Conservation (phyloP, 2,329 filamentous ascomycete species). For the Fusarium caatingaense region DNA sequence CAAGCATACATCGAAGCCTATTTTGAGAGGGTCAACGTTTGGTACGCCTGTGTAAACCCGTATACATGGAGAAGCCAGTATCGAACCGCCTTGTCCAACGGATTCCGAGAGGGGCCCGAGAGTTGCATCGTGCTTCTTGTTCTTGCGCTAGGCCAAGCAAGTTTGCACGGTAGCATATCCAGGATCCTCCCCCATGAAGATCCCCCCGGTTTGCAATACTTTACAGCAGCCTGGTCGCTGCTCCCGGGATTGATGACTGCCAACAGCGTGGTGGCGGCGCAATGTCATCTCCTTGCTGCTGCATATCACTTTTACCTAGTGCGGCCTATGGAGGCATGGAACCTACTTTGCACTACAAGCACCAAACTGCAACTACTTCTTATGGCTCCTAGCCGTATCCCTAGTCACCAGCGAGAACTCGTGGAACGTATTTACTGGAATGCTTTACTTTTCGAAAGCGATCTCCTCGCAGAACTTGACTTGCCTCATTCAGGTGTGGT, state of each 20-base stretch:
- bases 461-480: slow-evolving; percentile 82
- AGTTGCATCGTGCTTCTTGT: slow-evolving; percentile 86
- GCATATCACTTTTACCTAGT: slow-evolving; percentile 88
- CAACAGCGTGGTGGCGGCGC: slow-evolving; percentile 80
- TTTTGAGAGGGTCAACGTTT: slow-evolving; percentile 83
- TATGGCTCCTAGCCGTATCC: slow-evolving; percentile 77
- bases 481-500: slow-evolving; percentile 86
- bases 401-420: slow-evolving; percentile 76
- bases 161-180: slow-evolving; percentile 80
- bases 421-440: slow-evolving; percentile 88
- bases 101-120: slow-evolving; percentile 82
- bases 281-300: slow-evolving; percentile 83
- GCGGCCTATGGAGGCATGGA: slow-evolving; percentile 86
- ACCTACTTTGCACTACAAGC: slow-evolving; percentile 79
- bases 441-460: slow-evolving; percentile 81
- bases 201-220: slow-evolving; percentile 81
- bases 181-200: slow-evolving; percentile 75
- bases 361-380: slow-evolving; percentile 84
- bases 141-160: slow-evolving; percentile 80
- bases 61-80: slow-evolving; percentile 84
- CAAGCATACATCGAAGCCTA: slow-evolving; percentile 81
- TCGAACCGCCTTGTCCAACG: slow-evolving; percentile 77
- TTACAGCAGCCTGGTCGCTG: slow-evolving; percentile 82
- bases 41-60: slow-evolving; percentile 88
- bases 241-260: slow-evolving; percentile 83